A percentile compares a stretch with the other conserved stretches of the same genome.
Conservation (phyloP, 495 filamentous ascomycete species). For the Xylaria cubensis region DNA sequence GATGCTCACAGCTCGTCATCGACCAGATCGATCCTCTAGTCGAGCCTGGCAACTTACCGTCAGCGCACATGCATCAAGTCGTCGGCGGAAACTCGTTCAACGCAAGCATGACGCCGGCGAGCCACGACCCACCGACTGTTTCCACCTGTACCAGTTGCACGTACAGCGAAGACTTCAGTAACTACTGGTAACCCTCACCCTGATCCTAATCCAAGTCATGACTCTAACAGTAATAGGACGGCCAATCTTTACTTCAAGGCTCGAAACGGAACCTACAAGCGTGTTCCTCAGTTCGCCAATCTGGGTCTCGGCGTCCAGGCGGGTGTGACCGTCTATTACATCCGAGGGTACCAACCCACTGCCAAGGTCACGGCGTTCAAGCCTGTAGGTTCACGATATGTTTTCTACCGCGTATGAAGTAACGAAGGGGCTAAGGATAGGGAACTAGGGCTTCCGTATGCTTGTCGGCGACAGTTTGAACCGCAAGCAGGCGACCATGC, state of each 20-base stretch:
- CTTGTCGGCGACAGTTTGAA: constrained; percentile 48
- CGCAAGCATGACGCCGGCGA: constrained; percentile 46
- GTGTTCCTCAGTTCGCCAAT: constrained; percentile 56
- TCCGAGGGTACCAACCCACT: constrained; percentile 53
- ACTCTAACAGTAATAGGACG: neutral
- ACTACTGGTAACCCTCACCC: constrained; percentile 54
- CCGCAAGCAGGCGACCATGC: constrained; percentile 40
- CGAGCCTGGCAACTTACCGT: constrained; percentile 47
- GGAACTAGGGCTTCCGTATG: constrained; percentile 51
- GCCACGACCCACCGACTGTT: constrained; percentile 43
- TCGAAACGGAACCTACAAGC: constrained; percentile 54
- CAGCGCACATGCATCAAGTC: constrained; percentile 52
- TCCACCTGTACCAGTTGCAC: constrained; percentile 51
- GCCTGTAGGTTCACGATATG: constrained; percentile 39
- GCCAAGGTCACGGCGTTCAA: constrained; percentile 56
- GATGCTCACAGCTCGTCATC: constrained; percentile 52
- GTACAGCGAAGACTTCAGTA: constrained; percentile 50
- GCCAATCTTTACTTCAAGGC: constrained; percentile 48
- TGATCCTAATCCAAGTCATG: constrained; percentile 13
- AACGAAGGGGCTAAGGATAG: constrained; percentile 25
- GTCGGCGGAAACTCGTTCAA: constrained; percentile 53
- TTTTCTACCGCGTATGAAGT: constrained; percentile 30
- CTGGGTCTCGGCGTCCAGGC: constrained; percentile 48
- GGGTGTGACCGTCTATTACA: constrained; percentile 58
- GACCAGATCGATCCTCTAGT: constrained; percentile 53